Conservation (phyloP, 768 basidiomycete genomes). For the Baorangia bicolor region DNA sequence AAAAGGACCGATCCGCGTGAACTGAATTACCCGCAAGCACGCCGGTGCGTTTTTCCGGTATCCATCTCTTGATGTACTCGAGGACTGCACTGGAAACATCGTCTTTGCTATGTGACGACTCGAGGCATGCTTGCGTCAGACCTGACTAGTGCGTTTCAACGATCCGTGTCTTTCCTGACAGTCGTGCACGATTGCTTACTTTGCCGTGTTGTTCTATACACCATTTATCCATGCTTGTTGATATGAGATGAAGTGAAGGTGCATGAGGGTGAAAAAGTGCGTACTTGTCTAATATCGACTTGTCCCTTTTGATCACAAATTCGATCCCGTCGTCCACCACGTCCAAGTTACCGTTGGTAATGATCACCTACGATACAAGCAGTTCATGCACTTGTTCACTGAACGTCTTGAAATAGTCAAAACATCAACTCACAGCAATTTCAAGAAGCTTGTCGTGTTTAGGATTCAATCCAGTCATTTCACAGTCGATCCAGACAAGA, state of each 20-base stretch:
- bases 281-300: too few relatives aligned
- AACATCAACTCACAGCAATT: slow-evolving; percentile 50
- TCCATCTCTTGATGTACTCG: slow-evolving; percentile 80
- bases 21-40: slow-evolving; percentile 86
- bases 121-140: too few relatives aligned
- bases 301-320: slow-evolving; percentile 73
- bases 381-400: neutral
- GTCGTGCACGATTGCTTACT: too few relatives aligned
- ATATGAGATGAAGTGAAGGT: neutral
- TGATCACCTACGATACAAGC: slow-evolving; percentile 55
- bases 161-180: too few relatives aligned
- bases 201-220: too few relatives aligned
- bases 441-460: too few relatives aligned
- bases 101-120: slow-evolving; percentile 62
- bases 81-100: slow-evolving; percentile 61
- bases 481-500: slow-evolving; percentile 88
- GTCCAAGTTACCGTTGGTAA: slow-evolving; percentile 82
- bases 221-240: too few relatives aligned
- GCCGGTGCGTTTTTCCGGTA: slow-evolving; percentile 60
- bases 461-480: slow-evolving; percentile 81
- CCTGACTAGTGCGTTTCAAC: too few relatives aligned
- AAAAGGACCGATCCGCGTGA: slow-evolving; percentile 74
- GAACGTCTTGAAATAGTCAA: neutral
- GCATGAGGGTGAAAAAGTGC: slow-evolving; percentile 15
- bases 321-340: slow-evolving; percentile 80